These are phyloP conservation scores for Coprinellus micaceus DNA, from an alignment of 768 basidiomycete species.

Conservation along the genomic window DNA sequence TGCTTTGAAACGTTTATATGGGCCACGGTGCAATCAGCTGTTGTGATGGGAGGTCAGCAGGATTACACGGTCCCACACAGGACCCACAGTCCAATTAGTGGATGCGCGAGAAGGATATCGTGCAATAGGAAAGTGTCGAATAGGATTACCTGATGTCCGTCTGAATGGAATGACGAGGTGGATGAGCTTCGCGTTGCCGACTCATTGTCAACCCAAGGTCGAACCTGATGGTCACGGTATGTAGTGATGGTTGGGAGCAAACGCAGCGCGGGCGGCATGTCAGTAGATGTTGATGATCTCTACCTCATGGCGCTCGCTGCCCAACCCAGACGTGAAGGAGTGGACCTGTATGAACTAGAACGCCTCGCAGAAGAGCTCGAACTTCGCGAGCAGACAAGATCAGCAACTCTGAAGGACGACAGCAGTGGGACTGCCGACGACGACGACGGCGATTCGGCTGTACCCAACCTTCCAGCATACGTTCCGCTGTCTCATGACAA, in stretches of 20 bases:
- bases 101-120: too few relatives aligned
- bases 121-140: too few relatives aligned
- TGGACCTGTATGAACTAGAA: slow-evolving; percentile 65
- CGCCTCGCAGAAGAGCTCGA: slow-evolving; percentile 71
- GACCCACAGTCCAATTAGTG: too few relatives aligned
- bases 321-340: neutral
- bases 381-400: slow-evolving; percentile 42
- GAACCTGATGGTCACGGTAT: too few relatives aligned
- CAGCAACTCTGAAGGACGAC: slow-evolving; percentile 7
- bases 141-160: too few relatives aligned
- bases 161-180: too few relatives aligned
- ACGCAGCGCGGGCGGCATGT: too few relatives aligned
- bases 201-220: too few relatives aligned
- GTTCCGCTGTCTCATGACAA: slow-evolving; percentile 79
- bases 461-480: slow-evolving; percentile 57
- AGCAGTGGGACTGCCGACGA: neutral
- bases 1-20: neutral
- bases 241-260: neutral
- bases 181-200: too few relatives aligned
- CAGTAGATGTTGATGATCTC: neutral
- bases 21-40: neutral
- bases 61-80: neutral
- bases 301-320: slow-evolving; percentile 5
- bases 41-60: neutral
- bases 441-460: slow-evolving; percentile 16